Percentiles rank a stretch among this genome's conserved stretches.
These are phyloP conservation scores for Podaxis carcinomalis DNA, from an alignment of 768 basidiomycete genomes.

Conservation along the genomic window DNA sequence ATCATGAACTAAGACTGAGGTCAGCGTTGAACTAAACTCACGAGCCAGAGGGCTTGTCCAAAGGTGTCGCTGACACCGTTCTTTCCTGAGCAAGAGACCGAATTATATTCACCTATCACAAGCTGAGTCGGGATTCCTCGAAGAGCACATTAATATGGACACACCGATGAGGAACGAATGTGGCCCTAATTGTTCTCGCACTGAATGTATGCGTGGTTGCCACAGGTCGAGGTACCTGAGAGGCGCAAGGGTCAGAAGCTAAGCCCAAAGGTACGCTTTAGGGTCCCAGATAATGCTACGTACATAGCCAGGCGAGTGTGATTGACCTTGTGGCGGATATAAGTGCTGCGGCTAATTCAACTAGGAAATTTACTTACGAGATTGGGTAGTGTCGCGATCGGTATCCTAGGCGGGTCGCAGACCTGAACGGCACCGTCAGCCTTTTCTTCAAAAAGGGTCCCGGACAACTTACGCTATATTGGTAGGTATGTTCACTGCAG, in stretches of 20 bases:
- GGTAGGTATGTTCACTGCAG: conserved; percentile 53
- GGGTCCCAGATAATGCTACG: conserved; percentile 8
- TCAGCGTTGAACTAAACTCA: conserved; percentile 12
- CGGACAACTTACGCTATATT: conserved; percentile 38
- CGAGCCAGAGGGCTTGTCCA: conserved; percentile 51
- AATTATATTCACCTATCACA: conserved; percentile 47
- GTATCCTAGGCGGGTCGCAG: conserved; percentile 37
- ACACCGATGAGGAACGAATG: conserved; percentile 46
- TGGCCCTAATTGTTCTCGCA: conserved; percentile 42
- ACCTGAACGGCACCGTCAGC: conserved; percentile 19
- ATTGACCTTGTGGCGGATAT: conserved; percentile 37
- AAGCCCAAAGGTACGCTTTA: neutral
- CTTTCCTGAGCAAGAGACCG: conserved; percentile 48
- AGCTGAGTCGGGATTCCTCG: neutral
- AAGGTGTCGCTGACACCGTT: conserved; percentile 50
- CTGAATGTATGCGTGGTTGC: conserved; percentile 46
- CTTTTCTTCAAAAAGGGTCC: neutral
- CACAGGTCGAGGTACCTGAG: conserved; percentile 51
- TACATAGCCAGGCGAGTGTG: conserved; percentile 47
- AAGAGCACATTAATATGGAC: neutral
- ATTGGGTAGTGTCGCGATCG: conserved; percentile 46
- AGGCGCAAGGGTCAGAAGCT: neutral
- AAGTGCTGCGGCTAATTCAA: neutral
- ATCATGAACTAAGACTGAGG: neutral
- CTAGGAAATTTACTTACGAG: conserved; percentile 25